phyloP scores from a whole-genome alignment of 179 eudicot genomes.

The Sideroxylon spinosum region DNA sequence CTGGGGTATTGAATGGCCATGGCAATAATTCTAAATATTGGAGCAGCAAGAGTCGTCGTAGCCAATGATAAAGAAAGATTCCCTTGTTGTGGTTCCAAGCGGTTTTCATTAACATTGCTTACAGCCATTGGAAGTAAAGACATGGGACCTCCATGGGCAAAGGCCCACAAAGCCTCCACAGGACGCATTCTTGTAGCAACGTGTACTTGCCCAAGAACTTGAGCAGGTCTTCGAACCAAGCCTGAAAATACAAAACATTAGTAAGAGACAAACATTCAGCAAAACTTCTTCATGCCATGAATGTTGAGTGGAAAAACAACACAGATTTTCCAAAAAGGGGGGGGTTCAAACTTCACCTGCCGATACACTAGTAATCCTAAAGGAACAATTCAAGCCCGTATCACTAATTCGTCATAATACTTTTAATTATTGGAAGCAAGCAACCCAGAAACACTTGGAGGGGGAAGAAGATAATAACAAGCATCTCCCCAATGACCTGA shows the following conservation, averaged over 20 bases:
- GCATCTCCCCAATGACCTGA: not conserved
- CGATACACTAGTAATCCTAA: not conserved
- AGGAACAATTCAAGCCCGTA: not conserved
- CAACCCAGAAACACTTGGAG: conserved; percentile 2
- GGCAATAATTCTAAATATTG: conserved; percentile 90
- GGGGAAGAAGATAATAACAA: not conserved
- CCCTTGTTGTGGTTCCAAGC: conserved; percentile 74
- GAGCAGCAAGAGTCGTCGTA: conserved; percentile 82
- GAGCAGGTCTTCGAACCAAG: conserved; percentile 83
- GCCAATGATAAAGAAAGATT: conserved; percentile 53
- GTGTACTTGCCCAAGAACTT: conserved; percentile 96
- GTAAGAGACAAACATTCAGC: not conserved
- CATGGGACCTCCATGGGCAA: conserved; percentile 96
- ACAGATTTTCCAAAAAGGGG: not conserved
- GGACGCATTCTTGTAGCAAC: conserved; percentile 93
- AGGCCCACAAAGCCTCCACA: conserved; percentile 89
- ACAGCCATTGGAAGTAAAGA: conserved; percentile 86
- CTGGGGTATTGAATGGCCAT: conserved; percentile 86
- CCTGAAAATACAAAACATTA: conserved; percentile 43
- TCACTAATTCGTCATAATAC: not conserved
- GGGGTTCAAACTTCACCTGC: not conserved
- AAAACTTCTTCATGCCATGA: conserved; percentile 11
- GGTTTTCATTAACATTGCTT: conserved; percentile 60
- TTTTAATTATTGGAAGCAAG: conserved; percentile 4
- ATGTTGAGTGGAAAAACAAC: not conserved